Percentiles rank a stretch among this genome's conserved stretches.
Conservation (phyloP, 257 asterid species). For the Primulina tabacum region DNA sequence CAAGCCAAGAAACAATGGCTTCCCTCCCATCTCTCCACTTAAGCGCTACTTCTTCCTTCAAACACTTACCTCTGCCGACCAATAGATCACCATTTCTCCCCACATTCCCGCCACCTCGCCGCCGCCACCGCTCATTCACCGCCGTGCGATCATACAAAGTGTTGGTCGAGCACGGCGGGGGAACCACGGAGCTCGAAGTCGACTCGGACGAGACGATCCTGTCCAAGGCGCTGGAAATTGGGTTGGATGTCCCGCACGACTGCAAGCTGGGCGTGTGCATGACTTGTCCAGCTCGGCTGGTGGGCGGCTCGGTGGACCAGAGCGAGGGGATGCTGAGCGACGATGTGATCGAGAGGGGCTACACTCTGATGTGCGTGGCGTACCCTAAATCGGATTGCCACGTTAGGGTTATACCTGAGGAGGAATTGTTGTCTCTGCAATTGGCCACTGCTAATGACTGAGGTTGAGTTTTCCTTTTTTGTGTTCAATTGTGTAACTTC, state of each 20-base stretch:
- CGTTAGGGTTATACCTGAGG: conserved; percentile 77
- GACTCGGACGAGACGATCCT: conserved; percentile 83
- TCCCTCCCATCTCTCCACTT: conserved; percentile 23
- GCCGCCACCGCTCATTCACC: conserved; percentile 24
- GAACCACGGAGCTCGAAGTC: conserved; percentile 60
- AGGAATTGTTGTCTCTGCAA: conserved; percentile 79
- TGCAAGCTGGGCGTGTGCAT: conserved; percentile 98
- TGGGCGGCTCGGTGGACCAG: conserved; percentile 81
- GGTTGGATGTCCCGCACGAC: conserved; percentile 68
- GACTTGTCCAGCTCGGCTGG: conserved; percentile 87
- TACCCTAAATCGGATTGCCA: conserved; percentile 90
- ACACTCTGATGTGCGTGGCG: conserved; percentile 71
- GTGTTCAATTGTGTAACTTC: too few species aligned
- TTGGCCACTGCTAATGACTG: conserved; percentile 92
- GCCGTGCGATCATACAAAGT: conserved; percentile 57
- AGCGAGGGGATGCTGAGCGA: conserved; percentile 98
- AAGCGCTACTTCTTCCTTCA: conserved; percentile 26
- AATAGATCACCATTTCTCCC: conserved; percentile 16
- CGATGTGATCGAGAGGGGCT: conserved; percentile 84
- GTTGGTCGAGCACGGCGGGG: conserved; percentile 53
- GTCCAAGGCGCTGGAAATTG: conserved; percentile 64
- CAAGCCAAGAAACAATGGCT: conserved; percentile 1
- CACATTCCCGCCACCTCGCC: conserved; percentile 8
- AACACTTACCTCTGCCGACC: conserved; percentile 15
- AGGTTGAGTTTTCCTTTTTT: background rate